Percentiles rank a stretch among this genome's conserved stretches.
phyloP scores from a whole-genome alignment of 2,329 filamentous ascomycete species.

The Coniochaeta ligniaria region DNA sequence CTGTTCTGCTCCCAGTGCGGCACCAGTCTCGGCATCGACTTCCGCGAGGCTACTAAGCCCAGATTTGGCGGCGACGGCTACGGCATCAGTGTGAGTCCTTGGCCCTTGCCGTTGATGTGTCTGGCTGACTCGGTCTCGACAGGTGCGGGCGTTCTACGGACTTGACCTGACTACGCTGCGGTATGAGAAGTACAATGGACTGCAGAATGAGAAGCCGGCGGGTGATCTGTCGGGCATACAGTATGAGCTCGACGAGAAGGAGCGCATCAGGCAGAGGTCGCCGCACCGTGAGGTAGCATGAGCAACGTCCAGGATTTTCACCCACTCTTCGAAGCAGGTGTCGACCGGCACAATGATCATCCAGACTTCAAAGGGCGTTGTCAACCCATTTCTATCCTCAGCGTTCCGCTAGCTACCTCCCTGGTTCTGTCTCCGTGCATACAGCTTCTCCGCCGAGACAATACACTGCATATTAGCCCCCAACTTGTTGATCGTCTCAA shows the following conservation, averaged over 20 bases:
- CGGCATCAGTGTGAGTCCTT: conserved; percentile 34
- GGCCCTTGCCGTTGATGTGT: background rate
- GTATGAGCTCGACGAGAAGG: conserved; percentile 12
- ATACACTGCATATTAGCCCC: conserved; percentile 87
- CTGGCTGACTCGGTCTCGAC: background rate
- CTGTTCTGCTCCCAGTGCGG: conserved; percentile 42
- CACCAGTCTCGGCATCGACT: conserved; percentile 39
- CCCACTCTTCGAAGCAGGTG: no score
- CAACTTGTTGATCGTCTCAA: conserved; percentile 94
- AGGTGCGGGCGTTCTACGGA: conserved; percentile 33
- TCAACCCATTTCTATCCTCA: background rate
- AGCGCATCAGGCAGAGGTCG: background rate
- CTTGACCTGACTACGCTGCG: conserved; percentile 30
- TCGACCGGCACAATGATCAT: no score
- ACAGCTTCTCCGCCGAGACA: conserved; percentile 66
- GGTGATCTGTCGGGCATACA: conserved; percentile 29
- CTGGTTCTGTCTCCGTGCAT: background rate
- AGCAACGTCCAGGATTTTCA: no score
- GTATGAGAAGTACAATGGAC: conserved; percentile 28
- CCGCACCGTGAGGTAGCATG: background rate
- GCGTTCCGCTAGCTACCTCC: background rate
- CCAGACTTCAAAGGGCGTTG: background rate
- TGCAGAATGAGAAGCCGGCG: conserved; percentile 22
- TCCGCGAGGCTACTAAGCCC: conserved; percentile 18
- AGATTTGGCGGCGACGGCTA: conserved; percentile 22